These are phyloP conservation scores for Beauveria sp. DNA, from an alignment of 2,329 filamentous ascomycete species.

Conservation along the genomic window DNA sequence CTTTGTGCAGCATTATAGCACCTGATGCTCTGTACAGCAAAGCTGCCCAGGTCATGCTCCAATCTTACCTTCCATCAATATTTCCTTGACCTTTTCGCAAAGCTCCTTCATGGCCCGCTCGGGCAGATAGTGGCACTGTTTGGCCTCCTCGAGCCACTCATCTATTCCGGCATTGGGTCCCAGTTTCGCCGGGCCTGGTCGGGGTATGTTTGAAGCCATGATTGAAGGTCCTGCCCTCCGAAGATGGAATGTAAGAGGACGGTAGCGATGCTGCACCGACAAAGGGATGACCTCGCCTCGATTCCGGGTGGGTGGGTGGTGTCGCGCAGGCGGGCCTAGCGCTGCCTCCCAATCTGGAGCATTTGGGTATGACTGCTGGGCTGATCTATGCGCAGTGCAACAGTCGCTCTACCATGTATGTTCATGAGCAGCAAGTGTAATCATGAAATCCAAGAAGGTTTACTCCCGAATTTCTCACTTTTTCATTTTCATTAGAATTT, in stretches of 20 bases:
- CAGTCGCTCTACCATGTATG: background rate
- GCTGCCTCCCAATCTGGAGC: background rate
- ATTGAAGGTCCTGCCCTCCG: slow-evolving; percentile 20
- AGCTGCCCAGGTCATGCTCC: too few species aligned
- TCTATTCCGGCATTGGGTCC: slow-evolving; percentile 78
- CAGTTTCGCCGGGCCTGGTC: slow-evolving; percentile 83
- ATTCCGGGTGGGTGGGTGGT: slow-evolving; percentile 2
- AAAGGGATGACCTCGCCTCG: slow-evolving; percentile 10
- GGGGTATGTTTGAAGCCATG: slow-evolving; percentile 55
- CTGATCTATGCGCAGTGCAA: background rate
- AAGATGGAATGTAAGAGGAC: slow-evolving; percentile 13
- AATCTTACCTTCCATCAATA: slow-evolving; percentile 82
- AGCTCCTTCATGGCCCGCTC: slow-evolving; percentile 97
- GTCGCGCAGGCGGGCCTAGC: slow-evolving; percentile 8
- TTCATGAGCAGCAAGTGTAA: background rate
- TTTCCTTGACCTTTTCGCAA: slow-evolving; percentile 98
- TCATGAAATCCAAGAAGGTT: background rate
- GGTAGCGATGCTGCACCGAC: background rate
- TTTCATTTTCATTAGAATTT: background rate
- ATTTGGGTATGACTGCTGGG: background rate
- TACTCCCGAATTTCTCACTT: too few species aligned
- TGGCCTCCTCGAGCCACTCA: slow-evolving; percentile 94
- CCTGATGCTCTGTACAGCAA: background rate
- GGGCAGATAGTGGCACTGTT: slow-evolving; percentile 93
- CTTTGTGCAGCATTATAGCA: background rate